Base-by-base conservation (phyloP, 805 yeast genomes). In the Lachancea kluyveri region DNA sequence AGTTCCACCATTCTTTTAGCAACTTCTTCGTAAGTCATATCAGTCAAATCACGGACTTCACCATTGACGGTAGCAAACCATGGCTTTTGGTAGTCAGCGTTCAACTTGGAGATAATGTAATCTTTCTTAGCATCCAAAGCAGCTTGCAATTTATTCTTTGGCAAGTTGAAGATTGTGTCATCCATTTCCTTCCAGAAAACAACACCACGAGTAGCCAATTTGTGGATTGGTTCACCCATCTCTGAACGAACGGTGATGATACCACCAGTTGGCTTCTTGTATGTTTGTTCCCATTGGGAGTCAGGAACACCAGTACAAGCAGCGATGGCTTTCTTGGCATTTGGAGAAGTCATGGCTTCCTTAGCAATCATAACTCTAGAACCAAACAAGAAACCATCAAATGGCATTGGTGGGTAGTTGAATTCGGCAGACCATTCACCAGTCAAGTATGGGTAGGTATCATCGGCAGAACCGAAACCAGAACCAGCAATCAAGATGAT, bases 171-270 rank as follows among this genome's bases (percentile, higher is more conserved):
- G 48, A 92, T 75, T 28, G 95, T 85, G 47, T 85, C 90, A 63
- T 92, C 99, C 67, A 92, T 70, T 66, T 92, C 97, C 60, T 86
- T 84, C 98, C 99, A 92, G 59, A 92, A 77, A 63, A 84, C 58
- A 39, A 92, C 97, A 71, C 96, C 96, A 60, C 98, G 80, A 37
- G 99, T 92, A 18, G 98, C 97, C 47, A 92, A 74, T 70, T 92
- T 92, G 66, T 92, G 99, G 56, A 92, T 92, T 54, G 98, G 98
- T 69, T 92, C 98, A 58, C 99, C 98, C 98, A 92, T 92, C 70
- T 92, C 99, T 11, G 97, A 90, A 58, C 84, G 73, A 41, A 92
- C 98, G 35, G 98, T 90, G 48, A 92, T 69, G 45, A 92, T 77
- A 64, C 98, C 99, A 68, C 98, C 98, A 39, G 96, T 79, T 53